A percentile compares a stretch with the other conserved stretches of the same genome.
Evolutionary conservation across 2,329 filamentous ascomycete species (phyloP).

Genomic region (Pseudogymnoascus sp.): DNA sequence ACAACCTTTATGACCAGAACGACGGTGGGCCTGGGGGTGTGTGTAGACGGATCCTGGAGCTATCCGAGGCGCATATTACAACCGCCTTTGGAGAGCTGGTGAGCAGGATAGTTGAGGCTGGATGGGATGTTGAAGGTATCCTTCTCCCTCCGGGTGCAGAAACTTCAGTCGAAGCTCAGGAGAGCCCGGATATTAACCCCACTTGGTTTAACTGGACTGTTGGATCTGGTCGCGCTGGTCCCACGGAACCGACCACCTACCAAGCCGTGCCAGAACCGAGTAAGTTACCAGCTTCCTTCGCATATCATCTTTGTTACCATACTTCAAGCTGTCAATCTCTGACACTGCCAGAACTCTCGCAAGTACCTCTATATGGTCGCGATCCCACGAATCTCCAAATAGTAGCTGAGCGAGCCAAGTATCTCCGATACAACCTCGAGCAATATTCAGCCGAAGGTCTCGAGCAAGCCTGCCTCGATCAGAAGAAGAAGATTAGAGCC

Average conservation of each 20-base stretch:
- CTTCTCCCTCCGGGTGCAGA: background rate
- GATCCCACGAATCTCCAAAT: background rate
- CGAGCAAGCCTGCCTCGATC: background rate
- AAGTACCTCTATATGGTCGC: background rate
- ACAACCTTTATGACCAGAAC: background rate
- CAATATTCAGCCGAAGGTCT: no score
- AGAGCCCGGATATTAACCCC: no score
- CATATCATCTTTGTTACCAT: background rate
- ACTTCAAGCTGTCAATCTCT: background rate
- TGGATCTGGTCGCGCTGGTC: background rate
- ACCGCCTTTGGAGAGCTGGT: background rate
- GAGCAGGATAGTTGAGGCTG: background rate
- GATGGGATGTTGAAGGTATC: background rate
- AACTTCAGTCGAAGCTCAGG: background rate
- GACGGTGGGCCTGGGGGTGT: background rate
- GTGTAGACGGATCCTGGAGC: background rate
- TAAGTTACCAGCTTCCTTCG: background rate
- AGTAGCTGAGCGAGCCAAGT: background rate
- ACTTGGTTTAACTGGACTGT: background rate
- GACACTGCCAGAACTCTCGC: background rate
- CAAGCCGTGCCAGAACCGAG: background rate
- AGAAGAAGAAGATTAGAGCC: background rate
- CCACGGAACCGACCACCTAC: background rate
- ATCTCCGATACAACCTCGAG: background rate
- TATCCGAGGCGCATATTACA: background rate